Evolutionary conservation across 192 early-diverging fungal species (phyloP).

Genomic region (Irineochytrium annulatum): DNA sequence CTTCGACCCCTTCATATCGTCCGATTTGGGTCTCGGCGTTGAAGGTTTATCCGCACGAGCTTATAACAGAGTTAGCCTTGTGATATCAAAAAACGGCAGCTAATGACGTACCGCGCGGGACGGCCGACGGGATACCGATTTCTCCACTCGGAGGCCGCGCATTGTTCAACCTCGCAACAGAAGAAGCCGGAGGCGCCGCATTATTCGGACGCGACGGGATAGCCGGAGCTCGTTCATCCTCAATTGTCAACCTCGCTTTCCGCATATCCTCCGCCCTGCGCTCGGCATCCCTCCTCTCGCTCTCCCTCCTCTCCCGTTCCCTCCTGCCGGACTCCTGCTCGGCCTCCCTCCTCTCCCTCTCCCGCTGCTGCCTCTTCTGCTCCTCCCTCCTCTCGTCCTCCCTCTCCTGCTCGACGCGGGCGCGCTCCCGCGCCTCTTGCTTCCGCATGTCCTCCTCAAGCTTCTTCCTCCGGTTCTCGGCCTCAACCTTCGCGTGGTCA

Average conservation of each 20-base stretch:
- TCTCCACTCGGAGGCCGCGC: neutral
- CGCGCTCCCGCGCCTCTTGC: slow-evolving; percentile 17
- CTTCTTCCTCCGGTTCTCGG: slow-evolving; percentile 17
- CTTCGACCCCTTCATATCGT: slow-evolving; percentile 5
- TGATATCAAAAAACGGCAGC: neutral
- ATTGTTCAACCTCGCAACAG: slow-evolving; percentile 11
- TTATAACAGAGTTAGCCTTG: neutral
- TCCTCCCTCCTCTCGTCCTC: slow-evolving; percentile 36
- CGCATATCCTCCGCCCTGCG: neutral
- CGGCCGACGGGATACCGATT: slow-evolving; percentile 20
- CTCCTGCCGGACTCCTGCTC: slow-evolving; percentile 17
- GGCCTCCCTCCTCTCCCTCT: slow-evolving; percentile 14
- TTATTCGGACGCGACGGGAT: slow-evolving; percentile 2
- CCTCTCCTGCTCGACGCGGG: slow-evolving; percentile 8
- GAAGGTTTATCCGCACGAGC: neutral
- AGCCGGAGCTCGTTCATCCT: neutral
- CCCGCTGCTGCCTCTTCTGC: slow-evolving; percentile 25
- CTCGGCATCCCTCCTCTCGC: slow-evolving; percentile 17
- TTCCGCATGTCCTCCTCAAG: slow-evolving; percentile 27
- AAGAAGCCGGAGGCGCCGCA: slow-evolving; percentile 8
- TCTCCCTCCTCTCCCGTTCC: slow-evolving; percentile 29
- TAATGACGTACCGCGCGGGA: slow-evolving; percentile 21
- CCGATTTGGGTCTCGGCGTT: slow-evolving; percentile 11
- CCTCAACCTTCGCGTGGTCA: slow-evolving; percentile 20
- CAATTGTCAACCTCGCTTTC: neutral